A percentile compares a stretch with the other conserved stretches of the same genome.
These are phyloP conservation scores for Primulina huaijiensis DNA, from an alignment of 257 asterid species.

Conservation along the genomic window DNA sequence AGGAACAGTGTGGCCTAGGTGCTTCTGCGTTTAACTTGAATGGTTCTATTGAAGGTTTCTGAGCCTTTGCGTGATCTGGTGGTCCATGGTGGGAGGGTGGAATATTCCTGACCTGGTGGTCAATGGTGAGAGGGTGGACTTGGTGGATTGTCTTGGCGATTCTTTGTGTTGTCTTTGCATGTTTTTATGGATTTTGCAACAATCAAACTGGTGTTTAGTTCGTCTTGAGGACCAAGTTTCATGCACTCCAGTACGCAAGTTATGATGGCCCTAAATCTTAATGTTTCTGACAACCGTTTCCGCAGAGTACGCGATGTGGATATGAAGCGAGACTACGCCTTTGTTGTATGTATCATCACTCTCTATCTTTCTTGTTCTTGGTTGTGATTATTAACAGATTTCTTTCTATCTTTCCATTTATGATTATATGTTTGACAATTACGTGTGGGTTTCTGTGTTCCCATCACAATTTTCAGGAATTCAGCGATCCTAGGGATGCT, in stretches of 20 bases:
- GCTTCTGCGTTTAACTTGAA: constrained; percentile 48
- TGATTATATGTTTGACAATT: not conserved
- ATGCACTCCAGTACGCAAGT: constrained; percentile 55
- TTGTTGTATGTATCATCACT: constrained; percentile 46
- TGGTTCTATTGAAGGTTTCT: constrained; percentile 78
- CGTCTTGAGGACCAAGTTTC: constrained; percentile 62
- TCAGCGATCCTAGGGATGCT: constrained; percentile 69
- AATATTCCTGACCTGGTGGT: constrained; percentile 34
- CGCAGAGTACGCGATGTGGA: constrained; percentile 86
- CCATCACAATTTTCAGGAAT: constrained; percentile 43
- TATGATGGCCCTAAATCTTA: constrained; percentile 57
- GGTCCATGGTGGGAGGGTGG: constrained; percentile 61
- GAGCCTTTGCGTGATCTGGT: constrained; percentile 62
- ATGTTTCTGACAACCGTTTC: constrained; percentile 78
- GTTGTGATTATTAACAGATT: not conserved
- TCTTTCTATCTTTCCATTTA: not conserved
- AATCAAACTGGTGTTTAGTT: constrained; percentile 78
- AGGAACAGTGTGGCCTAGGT: constrained; percentile 53
- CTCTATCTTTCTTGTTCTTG: not conserved
- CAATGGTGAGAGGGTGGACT: constrained; percentile 43
- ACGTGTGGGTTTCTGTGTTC: constrained; percentile 22
- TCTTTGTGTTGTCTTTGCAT: constrained; percentile 62
- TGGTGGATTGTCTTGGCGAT: constrained; percentile 67
- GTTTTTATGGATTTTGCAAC: constrained; percentile 68
- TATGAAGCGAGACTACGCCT: constrained; percentile 79